Percentiles rank a stretch among this genome's conserved stretches.
Conservation (phyloP, 139 green algal species). For the Coccomyxa sp. region DNA sequence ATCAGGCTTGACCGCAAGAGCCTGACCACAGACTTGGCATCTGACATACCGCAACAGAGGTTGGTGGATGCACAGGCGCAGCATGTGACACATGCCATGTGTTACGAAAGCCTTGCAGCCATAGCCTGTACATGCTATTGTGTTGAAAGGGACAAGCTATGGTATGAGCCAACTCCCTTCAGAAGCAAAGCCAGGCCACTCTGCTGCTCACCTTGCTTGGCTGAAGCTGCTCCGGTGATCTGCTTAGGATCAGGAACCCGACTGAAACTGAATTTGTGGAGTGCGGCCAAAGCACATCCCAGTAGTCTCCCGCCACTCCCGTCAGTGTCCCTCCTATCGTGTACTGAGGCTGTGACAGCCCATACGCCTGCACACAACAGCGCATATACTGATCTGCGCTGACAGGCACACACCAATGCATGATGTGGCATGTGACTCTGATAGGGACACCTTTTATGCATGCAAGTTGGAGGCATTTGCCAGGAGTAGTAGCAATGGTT, state of each 20-base stretch:
- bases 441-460: not conserved
- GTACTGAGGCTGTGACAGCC: slow-evolving; percentile 1
- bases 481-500: too few relatives aligned
- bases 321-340: slow-evolving; percentile 3
- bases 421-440: not conserved
- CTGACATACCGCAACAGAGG: not conserved
- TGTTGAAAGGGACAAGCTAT: not conserved
- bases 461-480: too few relatives aligned
- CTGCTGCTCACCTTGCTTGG: slow-evolving; percentile 3
- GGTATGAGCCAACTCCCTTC: too few relatives aligned
- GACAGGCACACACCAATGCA: too few relatives aligned
- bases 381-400: too few relatives aligned
- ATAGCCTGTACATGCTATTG: not conserved
- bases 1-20: not conserved
- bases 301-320: slow-evolving; percentile 6
- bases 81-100: not conserved
- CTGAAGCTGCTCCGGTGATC: not conserved
- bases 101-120: not conserved
- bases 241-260: slow-evolving; percentile 6
- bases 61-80: not conserved
- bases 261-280: slow-evolving; percentile 11
- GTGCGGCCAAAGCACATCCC: slow-evolving; percentile 13
- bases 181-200: not conserved
- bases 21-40: not conserved
- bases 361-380: too few relatives aligned